Percentiles rank a stretch among this genome's conserved stretches.
Evolutionary conservation across 805 yeast genomes (phyloP).

Genomic region (Yarrowia porcina): DNA sequence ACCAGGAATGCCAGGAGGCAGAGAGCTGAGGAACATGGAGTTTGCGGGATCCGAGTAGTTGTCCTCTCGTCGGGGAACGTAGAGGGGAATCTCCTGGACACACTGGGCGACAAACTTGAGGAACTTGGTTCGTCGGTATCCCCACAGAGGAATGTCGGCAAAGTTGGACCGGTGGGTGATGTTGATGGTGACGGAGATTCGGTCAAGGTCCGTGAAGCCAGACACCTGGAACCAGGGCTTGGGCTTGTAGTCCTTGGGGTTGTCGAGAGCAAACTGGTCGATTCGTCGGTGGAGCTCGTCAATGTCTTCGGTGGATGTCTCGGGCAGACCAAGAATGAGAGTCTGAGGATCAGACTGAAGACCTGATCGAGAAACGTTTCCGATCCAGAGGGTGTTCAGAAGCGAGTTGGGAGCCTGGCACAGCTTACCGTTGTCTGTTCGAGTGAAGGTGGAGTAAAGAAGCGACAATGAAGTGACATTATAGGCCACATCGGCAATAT

Average conservation of each 20-base stretch:
- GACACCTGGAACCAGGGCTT: constrained; percentile 37
- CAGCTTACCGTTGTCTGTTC: constrained; percentile 33
- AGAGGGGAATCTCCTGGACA: constrained; percentile 38
- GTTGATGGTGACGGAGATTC: constrained; percentile 34
- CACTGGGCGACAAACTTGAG: constrained; percentile 36
- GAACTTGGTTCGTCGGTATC: constrained; percentile 36
- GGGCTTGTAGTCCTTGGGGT: constrained; percentile 40
- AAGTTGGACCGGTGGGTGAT: constrained; percentile 37
- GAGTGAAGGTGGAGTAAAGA: constrained; percentile 39
- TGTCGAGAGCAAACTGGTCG: constrained; percentile 35
- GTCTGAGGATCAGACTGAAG: constrained; percentile 33
- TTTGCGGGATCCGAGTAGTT: constrained; percentile 37
- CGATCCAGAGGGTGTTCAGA: constrained; percentile 41
- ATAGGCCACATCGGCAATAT: constrained; percentile 34
- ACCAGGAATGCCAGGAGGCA: constrained; percentile 14
- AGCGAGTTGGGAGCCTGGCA: constrained; percentile 42
- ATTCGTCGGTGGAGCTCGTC: constrained; percentile 36
- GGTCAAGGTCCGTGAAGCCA: constrained; percentile 39
- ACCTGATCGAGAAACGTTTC: constrained; percentile 41
- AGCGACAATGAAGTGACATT: constrained; percentile 39
- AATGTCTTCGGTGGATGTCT: constrained; percentile 39
- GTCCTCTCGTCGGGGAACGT: constrained; percentile 40
- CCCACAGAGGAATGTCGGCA: constrained; percentile 36
- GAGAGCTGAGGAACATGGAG: constrained; percentile 32
- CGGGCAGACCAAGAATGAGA: constrained; percentile 40